These are phyloP conservation scores for Kwoniella heveanensis DNA, from an alignment of 768 basidiomycete species.

Conservation along the genomic window DNA sequence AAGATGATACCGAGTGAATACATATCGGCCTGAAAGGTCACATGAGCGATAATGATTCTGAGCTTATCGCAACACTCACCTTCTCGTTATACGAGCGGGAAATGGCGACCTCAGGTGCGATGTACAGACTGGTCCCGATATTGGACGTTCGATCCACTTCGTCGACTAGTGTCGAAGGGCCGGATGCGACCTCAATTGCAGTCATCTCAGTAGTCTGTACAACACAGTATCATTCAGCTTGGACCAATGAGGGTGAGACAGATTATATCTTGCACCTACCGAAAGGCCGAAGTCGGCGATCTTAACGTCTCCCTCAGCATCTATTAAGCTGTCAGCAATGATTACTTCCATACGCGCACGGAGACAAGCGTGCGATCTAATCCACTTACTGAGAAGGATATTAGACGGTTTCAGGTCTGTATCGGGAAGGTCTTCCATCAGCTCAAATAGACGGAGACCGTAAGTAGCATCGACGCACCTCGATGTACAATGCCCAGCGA, in stretches of 20 bases:
- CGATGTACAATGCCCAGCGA: constrained; percentile 75
- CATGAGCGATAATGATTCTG: not conserved
- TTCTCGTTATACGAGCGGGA: constrained; percentile 68
- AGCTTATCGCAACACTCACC: constrained; percentile 20
- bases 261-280: constrained; percentile 24
- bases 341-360: too few relatives aligned
- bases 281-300: constrained; percentile 88
- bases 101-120: constrained; percentile 77
- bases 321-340: constrained; percentile 16
- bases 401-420: constrained; percentile 86
- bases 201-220: constrained; percentile 36
- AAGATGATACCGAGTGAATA: constrained; percentile 94
- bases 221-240: constrained; percentile 11
- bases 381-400: constrained; percentile 80
- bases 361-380: not conserved
- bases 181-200: constrained; percentile 27
- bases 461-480: constrained; percentile 13
- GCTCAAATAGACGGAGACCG: too few relatives aligned
- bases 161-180: constrained; percentile 13
- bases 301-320: constrained; percentile 56
- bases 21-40: constrained; percentile 69
- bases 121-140: constrained; percentile 88
- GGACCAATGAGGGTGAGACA: constrained; percentile 7
- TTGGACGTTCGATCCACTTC: constrained; percentile 53
- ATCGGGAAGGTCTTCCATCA: not conserved